These are phyloP conservation scores for Wickerhamomyces sp. DNA, from an alignment of 1,139 yeast species.

Conservation along the genomic window DNA sequence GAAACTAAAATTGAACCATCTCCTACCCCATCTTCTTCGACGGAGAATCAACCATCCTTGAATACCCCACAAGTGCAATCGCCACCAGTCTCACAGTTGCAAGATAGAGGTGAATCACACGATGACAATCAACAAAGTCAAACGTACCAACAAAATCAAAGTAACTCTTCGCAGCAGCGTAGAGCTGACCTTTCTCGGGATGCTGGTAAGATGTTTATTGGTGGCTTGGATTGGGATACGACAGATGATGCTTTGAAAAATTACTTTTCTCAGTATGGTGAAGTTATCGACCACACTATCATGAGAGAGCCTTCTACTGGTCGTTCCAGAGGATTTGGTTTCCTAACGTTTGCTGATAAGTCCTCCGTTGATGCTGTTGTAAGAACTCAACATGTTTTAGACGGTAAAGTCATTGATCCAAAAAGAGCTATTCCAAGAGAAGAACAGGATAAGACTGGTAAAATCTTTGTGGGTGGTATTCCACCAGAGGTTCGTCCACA, in stretches of 20 bases:
- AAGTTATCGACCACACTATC: constrained; percentile 82
- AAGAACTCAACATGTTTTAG: constrained; percentile 82
- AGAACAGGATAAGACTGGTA: constrained; percentile 96
- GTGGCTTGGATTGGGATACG: constrained; percentile 98
- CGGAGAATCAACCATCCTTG: not conserved
- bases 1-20: constrained; percentile 1
- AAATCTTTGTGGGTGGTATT: constrained; percentile 96
- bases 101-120: too few relatives aligned
- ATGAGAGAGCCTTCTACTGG: constrained; percentile 93
- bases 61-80: constrained; percentile 1
- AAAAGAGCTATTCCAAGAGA: constrained; percentile 97
- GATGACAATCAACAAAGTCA: constrained; percentile 23
- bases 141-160: constrained; percentile 12
- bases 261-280: constrained; percentile 88
- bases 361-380: constrained; percentile 83
- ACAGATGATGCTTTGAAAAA: constrained; percentile 78
- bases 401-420: constrained; percentile 97
- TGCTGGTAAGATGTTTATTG: constrained; percentile 92
- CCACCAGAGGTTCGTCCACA: constrained; percentile 92
- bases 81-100: constrained; percentile 24
- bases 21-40: not conserved
- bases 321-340: constrained; percentile 95
- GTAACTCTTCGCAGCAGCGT: constrained; percentile 13
- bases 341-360: constrained; percentile 81
- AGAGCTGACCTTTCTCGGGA: constrained; percentile 42